Evolutionary conservation across 495 filamentous ascomycete species (phyloP).

Genomic region (Penicillium dipodomyicola): DNA sequence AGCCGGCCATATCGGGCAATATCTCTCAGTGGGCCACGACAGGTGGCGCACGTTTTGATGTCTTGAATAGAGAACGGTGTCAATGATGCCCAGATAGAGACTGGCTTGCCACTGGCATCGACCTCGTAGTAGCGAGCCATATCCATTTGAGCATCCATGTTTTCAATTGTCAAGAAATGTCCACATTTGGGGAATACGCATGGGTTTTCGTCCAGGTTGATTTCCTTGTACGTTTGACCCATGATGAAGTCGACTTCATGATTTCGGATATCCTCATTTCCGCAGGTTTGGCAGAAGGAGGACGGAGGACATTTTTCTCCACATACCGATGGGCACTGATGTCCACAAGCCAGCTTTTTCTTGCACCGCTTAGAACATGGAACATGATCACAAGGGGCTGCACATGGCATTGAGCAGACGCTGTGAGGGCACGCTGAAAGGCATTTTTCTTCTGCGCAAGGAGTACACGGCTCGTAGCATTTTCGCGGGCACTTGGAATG

Average conservation of each 20-base stretch:
- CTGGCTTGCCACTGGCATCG: slow-evolving; percentile 43
- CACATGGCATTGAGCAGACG: slow-evolving; percentile 61
- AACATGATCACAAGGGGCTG: slow-evolving; percentile 59
- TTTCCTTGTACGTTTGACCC: slow-evolving; percentile 49
- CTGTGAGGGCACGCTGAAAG: slow-evolving; percentile 57
- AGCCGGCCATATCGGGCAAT: slow-evolving; percentile 67
- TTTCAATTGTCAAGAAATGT: slow-evolving; percentile 60
- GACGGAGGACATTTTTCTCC: slow-evolving; percentile 60
- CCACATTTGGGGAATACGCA: slow-evolving; percentile 64
- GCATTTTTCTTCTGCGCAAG: slow-evolving; percentile 59
- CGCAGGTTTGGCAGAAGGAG: slow-evolving; percentile 59
- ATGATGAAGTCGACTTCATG: slow-evolving; percentile 54
- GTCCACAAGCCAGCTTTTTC: slow-evolving; percentile 57
- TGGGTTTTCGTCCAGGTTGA: slow-evolving; percentile 57
- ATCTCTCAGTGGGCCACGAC: slow-evolving; percentile 59
- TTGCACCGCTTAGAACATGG: slow-evolving; percentile 66
- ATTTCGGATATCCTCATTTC: slow-evolving; percentile 38
- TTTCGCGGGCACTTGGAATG: slow-evolving; percentile 59
- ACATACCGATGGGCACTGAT: slow-evolving; percentile 66
- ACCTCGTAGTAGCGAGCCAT: slow-evolving; percentile 55
- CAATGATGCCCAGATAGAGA: slow-evolving; percentile 38
- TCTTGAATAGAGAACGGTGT: slow-evolving; percentile 53
- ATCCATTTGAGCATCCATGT: slow-evolving; percentile 64
- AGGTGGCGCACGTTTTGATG: slow-evolving; percentile 61
- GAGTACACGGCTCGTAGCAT: slow-evolving; percentile 63